Conservation (phyloP, 1,139 yeast species). For the Candida mesenterica region DNA sequence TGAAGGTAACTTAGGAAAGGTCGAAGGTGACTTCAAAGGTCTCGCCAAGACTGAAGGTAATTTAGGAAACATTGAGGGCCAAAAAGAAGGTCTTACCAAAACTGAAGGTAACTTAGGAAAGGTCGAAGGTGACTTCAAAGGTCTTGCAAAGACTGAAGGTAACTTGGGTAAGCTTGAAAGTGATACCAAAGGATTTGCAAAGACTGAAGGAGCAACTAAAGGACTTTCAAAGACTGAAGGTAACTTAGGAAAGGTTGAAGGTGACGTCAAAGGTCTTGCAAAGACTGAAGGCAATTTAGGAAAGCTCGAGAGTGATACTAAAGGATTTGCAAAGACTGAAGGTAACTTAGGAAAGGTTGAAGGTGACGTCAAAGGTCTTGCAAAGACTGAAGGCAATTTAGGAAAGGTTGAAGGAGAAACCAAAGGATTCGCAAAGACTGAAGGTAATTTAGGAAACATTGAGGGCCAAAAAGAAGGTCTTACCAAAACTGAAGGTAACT, state of each 20-base stretch:
- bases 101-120: background rate
- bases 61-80: background rate
- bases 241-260: background rate
- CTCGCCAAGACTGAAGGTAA: background rate
- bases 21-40: background rate
- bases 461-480: background rate
- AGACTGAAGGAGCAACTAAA: constrained; percentile 1
- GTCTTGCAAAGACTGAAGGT: constrained; percentile 1
- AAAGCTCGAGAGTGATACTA: constrained; percentile 17
- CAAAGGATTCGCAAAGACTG: constrained; percentile 1
- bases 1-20: background rate
- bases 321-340: constrained; percentile 13
- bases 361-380: constrained; percentile 12
- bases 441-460: constrained; percentile 1
- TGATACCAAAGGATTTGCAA: constrained; percentile 6
- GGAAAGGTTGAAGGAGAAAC: constrained; percentile 20
- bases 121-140: background rate
- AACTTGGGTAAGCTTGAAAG: constrained; percentile 6
- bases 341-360: constrained; percentile 1
- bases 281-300: constrained; percentile 1
- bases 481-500: background rate
- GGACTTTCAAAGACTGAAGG: no score
- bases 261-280: background rate
- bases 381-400: constrained; percentile 8
- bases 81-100: constrained; percentile 8